These are phyloP conservation scores for Tanacetum coccineum DNA, from an alignment of 129 eudicot species.

Conservation along the genomic window DNA sequence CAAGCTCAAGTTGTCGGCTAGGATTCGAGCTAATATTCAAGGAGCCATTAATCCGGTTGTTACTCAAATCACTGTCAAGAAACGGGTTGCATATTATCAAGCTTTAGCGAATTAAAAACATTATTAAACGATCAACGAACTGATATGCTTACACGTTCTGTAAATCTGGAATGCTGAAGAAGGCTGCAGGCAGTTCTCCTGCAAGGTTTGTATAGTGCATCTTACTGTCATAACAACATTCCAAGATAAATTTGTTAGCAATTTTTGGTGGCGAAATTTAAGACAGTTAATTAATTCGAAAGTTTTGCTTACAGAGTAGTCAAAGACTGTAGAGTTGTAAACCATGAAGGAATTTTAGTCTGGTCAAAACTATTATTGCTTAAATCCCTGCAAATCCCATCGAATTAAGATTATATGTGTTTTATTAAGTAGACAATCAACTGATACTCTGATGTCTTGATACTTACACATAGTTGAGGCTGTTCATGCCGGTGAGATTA, in stretches of 20 bases:
- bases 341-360: slow-evolving; percentile 41
- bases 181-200: slow-evolving; percentile 49
- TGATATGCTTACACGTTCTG: slow-evolving; percentile 52
- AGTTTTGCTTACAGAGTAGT: slow-evolving; percentile 40
- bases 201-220: slow-evolving; percentile 45
- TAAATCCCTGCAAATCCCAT: slow-evolving; percentile 40
- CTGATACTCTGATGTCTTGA: neutral
- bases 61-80: slow-evolving; percentile 34
- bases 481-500: slow-evolving; percentile 39
- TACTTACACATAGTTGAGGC: slow-evolving; percentile 45
- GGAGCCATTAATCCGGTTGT: slow-evolving; percentile 52
- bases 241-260: neutral
- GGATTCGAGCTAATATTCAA: slow-evolving; percentile 47
- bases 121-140: neutral
- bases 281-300: neutral
- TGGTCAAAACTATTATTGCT: slow-evolving; percentile 39
- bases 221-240: slow-evolving; percentile 30
- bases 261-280: neutral
- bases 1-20: slow-evolving; percentile 50
- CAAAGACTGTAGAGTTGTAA: slow-evolving; percentile 37
- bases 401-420: neutral
- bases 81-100: neutral
- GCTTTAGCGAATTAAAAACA: slow-evolving; percentile 21
- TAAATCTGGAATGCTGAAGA: slow-evolving; percentile 51
- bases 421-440: neutral